phyloP scores from a whole-genome alignment of 257 asterid species.

The Linaria vulgaris region DNA sequence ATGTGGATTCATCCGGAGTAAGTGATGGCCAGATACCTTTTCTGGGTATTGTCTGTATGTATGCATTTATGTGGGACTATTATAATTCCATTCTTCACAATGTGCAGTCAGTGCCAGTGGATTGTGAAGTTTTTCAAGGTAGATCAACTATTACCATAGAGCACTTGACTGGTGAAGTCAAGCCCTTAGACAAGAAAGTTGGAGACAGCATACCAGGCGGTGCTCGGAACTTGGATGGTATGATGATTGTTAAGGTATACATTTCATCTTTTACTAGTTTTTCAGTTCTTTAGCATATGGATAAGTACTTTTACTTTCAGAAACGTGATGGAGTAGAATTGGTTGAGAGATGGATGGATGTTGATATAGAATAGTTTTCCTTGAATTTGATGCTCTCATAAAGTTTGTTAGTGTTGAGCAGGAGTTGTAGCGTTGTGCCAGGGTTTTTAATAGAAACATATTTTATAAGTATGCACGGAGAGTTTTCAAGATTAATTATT shows the following conservation, averaged over 20 bases:
- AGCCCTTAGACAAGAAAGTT: slow-evolving; percentile 67
- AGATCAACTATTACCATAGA: slow-evolving; percentile 91
- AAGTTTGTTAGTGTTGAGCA: no score
- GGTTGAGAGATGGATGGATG: not conserved
- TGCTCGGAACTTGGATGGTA: slow-evolving; percentile 92
- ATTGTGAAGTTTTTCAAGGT: slow-evolving; percentile 87
- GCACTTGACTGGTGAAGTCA: slow-evolving; percentile 96
- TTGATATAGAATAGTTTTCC: not conserved
- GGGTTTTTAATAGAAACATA: no score
- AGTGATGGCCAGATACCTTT: slow-evolving; percentile 13
- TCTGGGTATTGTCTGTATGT: slow-evolving; percentile 19
- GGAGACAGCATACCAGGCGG: slow-evolving; percentile 99
- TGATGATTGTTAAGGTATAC: slow-evolving; percentile 92
- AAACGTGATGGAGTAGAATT: slow-evolving; percentile 1
- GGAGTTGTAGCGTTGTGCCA: no score
- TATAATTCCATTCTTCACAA: slow-evolving; percentile 29
- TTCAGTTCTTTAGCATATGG: slow-evolving; percentile 1
- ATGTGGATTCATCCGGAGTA: slow-evolving; percentile 3
- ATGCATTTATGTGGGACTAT: slow-evolving; percentile 24
- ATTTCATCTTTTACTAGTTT: slow-evolving; percentile 4
- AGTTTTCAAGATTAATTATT: no score
- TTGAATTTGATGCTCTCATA: slow-evolving; percentile 7
- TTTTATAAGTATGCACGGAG: no score
- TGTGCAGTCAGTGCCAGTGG: slow-evolving; percentile 97
- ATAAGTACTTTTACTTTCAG: not conserved